These are phyloP conservation scores for Physaria fendleri DNA, from an alignment of 345 rosid genomes.

Conservation along the genomic window DNA sequence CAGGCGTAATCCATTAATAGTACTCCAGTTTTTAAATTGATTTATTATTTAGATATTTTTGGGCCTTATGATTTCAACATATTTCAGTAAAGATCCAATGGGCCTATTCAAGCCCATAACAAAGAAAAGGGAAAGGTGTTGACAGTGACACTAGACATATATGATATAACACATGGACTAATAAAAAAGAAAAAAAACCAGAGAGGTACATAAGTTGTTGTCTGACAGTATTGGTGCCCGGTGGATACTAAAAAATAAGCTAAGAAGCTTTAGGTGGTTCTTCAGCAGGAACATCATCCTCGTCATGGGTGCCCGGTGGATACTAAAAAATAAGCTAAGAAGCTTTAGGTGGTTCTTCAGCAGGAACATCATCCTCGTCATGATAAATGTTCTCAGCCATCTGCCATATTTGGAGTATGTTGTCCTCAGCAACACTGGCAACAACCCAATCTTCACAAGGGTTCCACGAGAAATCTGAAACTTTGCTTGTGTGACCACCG, in stretches of 20 bases:
- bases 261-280: constrained; percentile 53
- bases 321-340: constrained; percentile 19
- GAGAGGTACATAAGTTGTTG: too few relatives aligned
- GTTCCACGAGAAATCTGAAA: constrained; percentile 98
- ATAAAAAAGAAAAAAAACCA: too few relatives aligned
- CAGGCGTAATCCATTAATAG: constrained; percentile 12
- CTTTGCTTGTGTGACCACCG: constrained; percentile 98
- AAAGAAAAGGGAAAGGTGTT: not conserved
- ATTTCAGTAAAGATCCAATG: not conserved
- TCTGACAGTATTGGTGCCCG: too few relatives aligned
- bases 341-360: constrained; percentile 63
- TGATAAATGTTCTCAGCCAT: constrained; percentile 99
- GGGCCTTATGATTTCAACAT: not conserved
- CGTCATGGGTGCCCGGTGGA: too few relatives aligned
- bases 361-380: constrained; percentile 88
- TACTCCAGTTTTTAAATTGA: not conserved
- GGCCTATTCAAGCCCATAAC: not conserved
- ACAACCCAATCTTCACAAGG: constrained; percentile 99
- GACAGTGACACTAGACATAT: too few relatives aligned
- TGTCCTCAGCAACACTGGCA: constrained; percentile 96
- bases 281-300: constrained; percentile 84
- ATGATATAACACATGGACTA: too few relatives aligned
- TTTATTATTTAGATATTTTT: not conserved
- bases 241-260: constrained; percentile 5
- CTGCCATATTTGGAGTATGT: constrained; percentile 99